These are phyloP conservation scores for Pulveroboletus sp. DNA, from an alignment of 768 basidiomycete species.

Conservation along the genomic window DNA sequence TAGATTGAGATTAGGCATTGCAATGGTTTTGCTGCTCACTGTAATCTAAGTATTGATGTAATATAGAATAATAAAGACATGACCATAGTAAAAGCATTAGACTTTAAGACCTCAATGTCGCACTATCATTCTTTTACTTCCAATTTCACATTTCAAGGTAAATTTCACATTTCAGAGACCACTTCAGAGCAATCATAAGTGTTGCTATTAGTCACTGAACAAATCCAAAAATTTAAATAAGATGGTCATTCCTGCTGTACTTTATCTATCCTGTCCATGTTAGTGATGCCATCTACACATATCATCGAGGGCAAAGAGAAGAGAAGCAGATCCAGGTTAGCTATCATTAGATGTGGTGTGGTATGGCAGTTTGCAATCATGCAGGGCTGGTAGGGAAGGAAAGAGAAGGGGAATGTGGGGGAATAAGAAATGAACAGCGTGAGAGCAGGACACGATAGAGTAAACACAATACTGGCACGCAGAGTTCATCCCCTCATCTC, in stretches of 20 bases:
- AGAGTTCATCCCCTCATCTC: constrained; percentile 6
- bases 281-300: background rate
- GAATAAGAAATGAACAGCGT: background rate
- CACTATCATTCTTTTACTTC: no score
- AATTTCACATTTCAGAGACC: no score
- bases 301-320: background rate
- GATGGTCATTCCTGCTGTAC: background rate
- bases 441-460: constrained; percentile 7
- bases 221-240: background rate
- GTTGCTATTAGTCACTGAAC: background rate
- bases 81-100: no score
- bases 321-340: background rate
- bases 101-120: no score
- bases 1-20: no score
- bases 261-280: constrained; percentile 1
- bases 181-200: no score
- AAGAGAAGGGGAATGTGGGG: background rate
- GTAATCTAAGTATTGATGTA: no score
- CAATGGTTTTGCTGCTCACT: no score
- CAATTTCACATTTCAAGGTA: no score
- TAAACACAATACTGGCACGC: constrained; percentile 22
- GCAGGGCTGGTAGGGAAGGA: no score
- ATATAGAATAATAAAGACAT: no score
- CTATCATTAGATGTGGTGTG: background rate
- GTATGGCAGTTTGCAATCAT: background rate